Evolutionary conservation across 345 rosid species (phyloP), one percentile per base, ranked within the genome.

Genomic region (Crucihimalaya himalaica): DNA sequence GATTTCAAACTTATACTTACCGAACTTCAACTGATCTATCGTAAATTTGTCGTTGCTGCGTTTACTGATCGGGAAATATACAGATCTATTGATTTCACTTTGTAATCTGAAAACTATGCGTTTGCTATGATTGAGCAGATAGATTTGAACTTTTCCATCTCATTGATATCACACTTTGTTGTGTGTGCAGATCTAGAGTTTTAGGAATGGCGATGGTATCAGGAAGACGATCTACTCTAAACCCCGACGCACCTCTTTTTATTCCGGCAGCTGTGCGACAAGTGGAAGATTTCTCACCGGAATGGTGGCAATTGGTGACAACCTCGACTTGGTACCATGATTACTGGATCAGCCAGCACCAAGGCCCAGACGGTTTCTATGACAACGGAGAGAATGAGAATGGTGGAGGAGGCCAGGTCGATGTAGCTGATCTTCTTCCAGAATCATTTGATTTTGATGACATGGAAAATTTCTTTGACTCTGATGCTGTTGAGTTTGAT

Each of bases 261-360:
- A 21, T 93, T n/a, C 98, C 98, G 1, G 96, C 92, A 50, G 93
- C 98, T 20, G 80, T 86, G 25, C 70, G 86, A 25, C 90, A 76
- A 55, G 97, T 93, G 59, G 98, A 90, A 79, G 98, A 93, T 80
- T 93, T 89, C 83, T 93, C 97, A 11, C 96, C 97, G 0, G 92
- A 90, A 37, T 90, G 98, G 98, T 93, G 98, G 98, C 91, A 89
- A 20, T 78, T 93, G 76, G 85, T 90, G 34, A 87, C 91, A 1
- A 86, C 92, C 25, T 87, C 97, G 8, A 65, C 88, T 2, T 87
- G 97, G 92, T 93, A 80, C 81, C 87, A 77, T 7, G 90, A 93
- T 52, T 93, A 87, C 72, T 93, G 98, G 98, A 86, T 93, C 40
- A 88, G 88, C 57, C 81, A 84, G 80, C 83, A 87, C 71, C 89